phyloP scores from a whole-genome alignment of 2,329 filamentous ascomycete species.

The Aspergillus neotritici region DNA sequence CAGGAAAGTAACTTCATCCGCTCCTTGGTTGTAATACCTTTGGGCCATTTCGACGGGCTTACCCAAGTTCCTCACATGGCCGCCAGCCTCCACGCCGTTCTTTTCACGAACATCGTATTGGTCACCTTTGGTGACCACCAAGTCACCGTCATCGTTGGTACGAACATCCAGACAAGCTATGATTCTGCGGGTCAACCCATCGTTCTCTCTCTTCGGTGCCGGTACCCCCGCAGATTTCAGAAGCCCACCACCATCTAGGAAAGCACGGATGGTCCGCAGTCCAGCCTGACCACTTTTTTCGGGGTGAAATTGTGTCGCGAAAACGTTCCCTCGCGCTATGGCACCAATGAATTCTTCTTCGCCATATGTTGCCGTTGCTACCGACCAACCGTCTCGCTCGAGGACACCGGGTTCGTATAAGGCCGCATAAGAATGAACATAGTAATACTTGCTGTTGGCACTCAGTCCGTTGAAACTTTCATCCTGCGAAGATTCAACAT shows the following conservation, averaged over 20 bases:
- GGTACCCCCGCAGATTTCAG: conserved; percentile 44
- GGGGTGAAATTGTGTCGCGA: conserved; percentile 94
- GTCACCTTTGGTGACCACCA: conserved; percentile 97
- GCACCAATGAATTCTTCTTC: conserved; percentile 87
- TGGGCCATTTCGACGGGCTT: conserved; percentile 94
- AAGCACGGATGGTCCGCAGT: conserved; percentile 74
- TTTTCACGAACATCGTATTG: conserved; percentile 98
- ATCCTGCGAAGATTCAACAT: conserved; percentile 35
- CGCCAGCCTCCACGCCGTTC: conserved; percentile 49
- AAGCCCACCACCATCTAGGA: conserved; percentile 66
- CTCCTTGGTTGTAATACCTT: conserved; percentile 92
- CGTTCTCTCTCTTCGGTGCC: conserved; percentile 26
- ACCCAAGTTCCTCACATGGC: conserved; percentile 80
- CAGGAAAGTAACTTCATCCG: conserved; percentile 93
- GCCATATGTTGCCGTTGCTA: conserved; percentile 87
- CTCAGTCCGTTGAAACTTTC: conserved; percentile 70
- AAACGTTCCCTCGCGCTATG: conserved; percentile 74
- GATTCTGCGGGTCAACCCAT: conserved; percentile 83
- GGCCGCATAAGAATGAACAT: conserved; percentile 90
- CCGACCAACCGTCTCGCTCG: conserved; percentile 77
- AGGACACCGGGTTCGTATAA: conserved; percentile 68
- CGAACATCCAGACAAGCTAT: conserved; percentile 96
- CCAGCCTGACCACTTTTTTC: conserved; percentile 94
- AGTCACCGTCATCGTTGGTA: conserved; percentile 85
- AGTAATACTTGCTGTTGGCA: conserved; percentile 91